Base-by-base conservation (phyloP, 2,329 filamentous ascomycete species). In the Sporothrix pallida region DNA sequence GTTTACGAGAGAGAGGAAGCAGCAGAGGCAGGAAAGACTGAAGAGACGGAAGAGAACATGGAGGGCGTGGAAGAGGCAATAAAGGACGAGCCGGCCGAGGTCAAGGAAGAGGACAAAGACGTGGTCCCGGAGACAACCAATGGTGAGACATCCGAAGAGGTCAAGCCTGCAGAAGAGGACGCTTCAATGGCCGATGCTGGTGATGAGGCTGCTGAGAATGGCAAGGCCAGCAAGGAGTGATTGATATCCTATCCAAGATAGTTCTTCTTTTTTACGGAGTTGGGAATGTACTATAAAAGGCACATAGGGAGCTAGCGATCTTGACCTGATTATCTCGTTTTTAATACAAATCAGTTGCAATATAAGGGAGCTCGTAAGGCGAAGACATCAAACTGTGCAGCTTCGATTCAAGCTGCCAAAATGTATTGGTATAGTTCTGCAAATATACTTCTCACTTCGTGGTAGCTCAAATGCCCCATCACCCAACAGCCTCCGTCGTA, bases 1-100 rank as follows among this genome's bases (percentile, higher is more conserved):
- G 82, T 88, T 12, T 84, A 87, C 67, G 83, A 81, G 44, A 56
- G 52, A 9, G 72, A 73, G 17, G 74, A 74, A 31, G 72, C 23
- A 10, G 20, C 2, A 8, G 58, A 56, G 6, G 42, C 10, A 1
- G 44, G 63, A 1, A 58, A 58, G 13, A 12, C 15, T 12, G 20
- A 2, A 8, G 50, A 56, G 3, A 42, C 13, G 0, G 48, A 69
- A 0, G 65, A 60, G 13, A 13, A 73, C 6, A 67, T 46, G 1
- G 60, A 62, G 48, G 69, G 44, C 17, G 48, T 52, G 12, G 44
- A n/a, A 1, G 70, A 37, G 48, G 23, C 44, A 7, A 62, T 26
- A 54, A 58, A 54, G 31, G 68, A n/a, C 13, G 48, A 70, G 42
- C 42, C 60, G 10, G 17, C 62, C 37, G 58, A 71, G 4, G 17